Percentiles rank a stretch among this genome's conserved stretches.
phyloP scores from a whole-genome alignment of 495 filamentous ascomycete species.

The Saxophila tyrrhenica region DNA sequence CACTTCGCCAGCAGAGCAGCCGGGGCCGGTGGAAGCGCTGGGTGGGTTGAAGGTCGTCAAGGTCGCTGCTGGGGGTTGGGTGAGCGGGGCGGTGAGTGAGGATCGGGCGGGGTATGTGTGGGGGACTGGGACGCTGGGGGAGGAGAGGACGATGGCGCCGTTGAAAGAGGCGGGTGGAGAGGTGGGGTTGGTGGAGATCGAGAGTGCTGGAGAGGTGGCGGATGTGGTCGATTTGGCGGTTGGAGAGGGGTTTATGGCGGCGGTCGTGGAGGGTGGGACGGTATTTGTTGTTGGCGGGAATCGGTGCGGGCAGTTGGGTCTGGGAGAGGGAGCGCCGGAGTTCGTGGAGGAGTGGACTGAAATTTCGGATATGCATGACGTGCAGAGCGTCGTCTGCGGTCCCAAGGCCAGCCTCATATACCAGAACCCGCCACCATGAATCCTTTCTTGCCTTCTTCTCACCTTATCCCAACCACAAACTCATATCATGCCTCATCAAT shows the following conservation, averaged over 20 bases:
- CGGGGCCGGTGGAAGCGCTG: slow-evolving; percentile 38
- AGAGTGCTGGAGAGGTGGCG: slow-evolving; percentile 17
- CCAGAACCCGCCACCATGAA: not conserved
- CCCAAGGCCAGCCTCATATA: slow-evolving; percentile 10
- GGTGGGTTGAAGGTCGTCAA: slow-evolving; percentile 42
- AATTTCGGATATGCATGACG: not conserved
- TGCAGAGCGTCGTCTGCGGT: slow-evolving; percentile 17
- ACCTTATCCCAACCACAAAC: not conserved
- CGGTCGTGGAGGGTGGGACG: slow-evolving; percentile 37
- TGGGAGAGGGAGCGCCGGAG: slow-evolving; percentile 11
- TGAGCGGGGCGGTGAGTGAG: slow-evolving; percentile 44
- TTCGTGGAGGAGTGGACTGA: slow-evolving; percentile 21
- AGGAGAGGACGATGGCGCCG: slow-evolving; percentile 2
- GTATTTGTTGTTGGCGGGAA: slow-evolving; percentile 47
- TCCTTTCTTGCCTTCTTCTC: not conserved
- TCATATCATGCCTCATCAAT: slow-evolving; percentile 13
- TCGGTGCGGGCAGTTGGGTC: slow-evolving; percentile 49
- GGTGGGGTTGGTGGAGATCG: slow-evolving; percentile 31
- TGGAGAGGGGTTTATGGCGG: slow-evolving; percentile 47
- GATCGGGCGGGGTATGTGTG: slow-evolving; percentile 54
- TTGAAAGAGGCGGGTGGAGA: slow-evolving; percentile 17
- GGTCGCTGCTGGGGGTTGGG: slow-evolving; percentile 43
- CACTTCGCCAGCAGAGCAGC: slow-evolving; percentile 29
- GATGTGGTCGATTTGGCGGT: slow-evolving; percentile 48
- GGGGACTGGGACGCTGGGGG: slow-evolving; percentile 32